phyloP scores from a whole-genome alignment of 805 yeast genomes.

The Candida jianshihensis region DNA sequence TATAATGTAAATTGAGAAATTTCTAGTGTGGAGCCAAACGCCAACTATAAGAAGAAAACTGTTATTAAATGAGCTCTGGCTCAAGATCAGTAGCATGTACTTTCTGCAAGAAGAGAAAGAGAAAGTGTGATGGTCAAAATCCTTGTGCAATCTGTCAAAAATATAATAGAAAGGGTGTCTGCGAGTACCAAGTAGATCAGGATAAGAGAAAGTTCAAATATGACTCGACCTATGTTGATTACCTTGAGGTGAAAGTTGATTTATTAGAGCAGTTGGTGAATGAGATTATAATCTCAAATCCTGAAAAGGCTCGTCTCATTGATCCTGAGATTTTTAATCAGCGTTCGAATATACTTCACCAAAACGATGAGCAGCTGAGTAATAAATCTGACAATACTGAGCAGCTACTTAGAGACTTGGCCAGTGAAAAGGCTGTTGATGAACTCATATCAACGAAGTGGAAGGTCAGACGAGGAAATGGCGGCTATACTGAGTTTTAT shows the following conservation, averaged over 20 bases:
- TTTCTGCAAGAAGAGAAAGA: constrained; percentile 11
- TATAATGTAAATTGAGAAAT: no score
- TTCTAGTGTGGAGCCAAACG: no score
- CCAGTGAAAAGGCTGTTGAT: constrained; percentile 25
- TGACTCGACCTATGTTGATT: constrained; percentile 26
- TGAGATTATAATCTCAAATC: constrained; percentile 18
- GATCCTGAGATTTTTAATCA: neutral
- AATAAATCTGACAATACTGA: constrained; percentile 1
- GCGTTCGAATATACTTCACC: neutral
- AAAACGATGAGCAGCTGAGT: neutral
- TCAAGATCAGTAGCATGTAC: constrained; percentile 8
- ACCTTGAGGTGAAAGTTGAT: constrained; percentile 24
- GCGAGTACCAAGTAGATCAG: constrained; percentile 19
- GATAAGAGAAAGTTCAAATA: constrained; percentile 25
- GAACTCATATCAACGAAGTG: constrained; percentile 28
- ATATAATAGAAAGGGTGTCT: constrained; percentile 9
- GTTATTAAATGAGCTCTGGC: no score
- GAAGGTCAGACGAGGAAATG: constrained; percentile 23
- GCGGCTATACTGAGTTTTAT: constrained; percentile 26
- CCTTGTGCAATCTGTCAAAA: constrained; percentile 10
- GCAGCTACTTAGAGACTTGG: constrained; percentile 14
- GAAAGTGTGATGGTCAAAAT: constrained; percentile 11
- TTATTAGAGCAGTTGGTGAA: constrained; percentile 21
- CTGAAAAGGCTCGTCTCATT: constrained; percentile 11
- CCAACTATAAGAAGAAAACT: no score